Evolutionary conservation across 2,329 filamentous ascomycete genomes (phyloP), one percentile per base, ranked within the genome.

Genomic region (Ascochyta clinopodiicola): DNA sequence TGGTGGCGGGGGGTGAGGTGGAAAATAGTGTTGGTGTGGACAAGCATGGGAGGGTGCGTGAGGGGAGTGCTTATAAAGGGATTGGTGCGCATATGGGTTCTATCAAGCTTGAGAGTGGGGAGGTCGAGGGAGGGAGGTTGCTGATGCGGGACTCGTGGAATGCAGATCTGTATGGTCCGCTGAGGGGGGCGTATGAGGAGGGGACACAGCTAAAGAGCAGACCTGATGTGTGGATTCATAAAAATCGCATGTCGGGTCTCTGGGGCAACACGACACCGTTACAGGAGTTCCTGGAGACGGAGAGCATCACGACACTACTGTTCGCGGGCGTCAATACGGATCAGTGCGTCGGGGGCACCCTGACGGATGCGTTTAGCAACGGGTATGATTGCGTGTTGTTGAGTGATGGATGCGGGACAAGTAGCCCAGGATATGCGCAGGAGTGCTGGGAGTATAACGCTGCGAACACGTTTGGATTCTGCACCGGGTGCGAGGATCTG

Each of bases 261-360:
- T 78, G 76, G 76, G 73, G 71, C 32, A 65, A 65, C 0, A 66
- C 64, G 7, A 70, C 75, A 13, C 63, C 63, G 0, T 66, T 74
- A 38, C 71, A 78, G 57, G 66, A 71, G 50, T 78, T 74, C 62
- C 52, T 78, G 17, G 64, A 73, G n/a, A 57, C 70, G 44, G 71
- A 75, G 38, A 74, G 72, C 2, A 75, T 78, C 52, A 69, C 68
- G 63, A 78, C 76, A 12, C 57, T 77, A 51, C 64, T 78, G 2
- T 78, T 79, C 51, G 67, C 75, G 2, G 77, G 77, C 4, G 74
- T 79, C 13, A 78, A 79, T 61, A 78, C 77, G 34, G 76, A 78
- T 62, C 77, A 78, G 60, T 78, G 77, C 51, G 71, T 79, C 13
- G 72, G 77, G 2, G 76, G 76, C 0, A 78, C 76, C 6, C 56